These are phyloP conservation scores for Plasmodium cynomolgi DNA, from an alignment of 169 alveolate species.

Conservation along the genomic window DNA sequence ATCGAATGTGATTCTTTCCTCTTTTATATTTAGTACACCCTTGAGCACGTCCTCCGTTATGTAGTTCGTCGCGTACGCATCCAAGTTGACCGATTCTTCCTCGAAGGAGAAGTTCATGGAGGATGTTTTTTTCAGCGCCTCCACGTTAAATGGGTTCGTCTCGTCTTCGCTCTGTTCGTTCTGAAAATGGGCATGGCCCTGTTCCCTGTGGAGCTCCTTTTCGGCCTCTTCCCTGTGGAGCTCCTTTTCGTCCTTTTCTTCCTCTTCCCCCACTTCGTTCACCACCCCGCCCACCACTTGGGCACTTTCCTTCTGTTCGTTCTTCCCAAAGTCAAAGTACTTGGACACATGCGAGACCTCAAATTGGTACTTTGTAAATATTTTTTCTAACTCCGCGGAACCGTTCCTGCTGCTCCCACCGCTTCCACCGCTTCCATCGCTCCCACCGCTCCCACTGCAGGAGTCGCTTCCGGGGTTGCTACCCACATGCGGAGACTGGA, in stretches of 20 bases:
- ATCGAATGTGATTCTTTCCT: slow-evolving; percentile 54
- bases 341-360: slow-evolving; percentile 62
- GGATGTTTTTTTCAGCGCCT: background rate
- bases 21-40: slow-evolving; percentile 18
- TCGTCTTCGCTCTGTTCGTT: background rate
- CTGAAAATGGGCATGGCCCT: background rate
- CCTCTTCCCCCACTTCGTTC: background rate
- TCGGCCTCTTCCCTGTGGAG: background rate
- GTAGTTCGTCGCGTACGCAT: slow-evolving; percentile 36
- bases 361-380: slow-evolving; percentile 33
- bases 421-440: background rate
- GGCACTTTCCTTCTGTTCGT: slow-evolving; percentile 3
- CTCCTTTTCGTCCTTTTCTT: too few relatives aligned
- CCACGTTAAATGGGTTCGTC: background rate
- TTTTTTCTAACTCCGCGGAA: slow-evolving; percentile 42
- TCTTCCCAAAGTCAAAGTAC: slow-evolving; percentile 37
- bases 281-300: background rate
- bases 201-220: background rate
- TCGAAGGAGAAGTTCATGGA: background rate
- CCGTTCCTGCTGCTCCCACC: slow-evolving; percentile 9
- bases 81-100: slow-evolving; percentile 29
- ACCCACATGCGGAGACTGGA: background rate
- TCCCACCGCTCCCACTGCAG: background rate
- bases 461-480: background rate
- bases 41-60: slow-evolving; percentile 54